Evolutionary conservation across 805 yeast species (phyloP).

Genomic region (Starmerella vitae): DNA sequence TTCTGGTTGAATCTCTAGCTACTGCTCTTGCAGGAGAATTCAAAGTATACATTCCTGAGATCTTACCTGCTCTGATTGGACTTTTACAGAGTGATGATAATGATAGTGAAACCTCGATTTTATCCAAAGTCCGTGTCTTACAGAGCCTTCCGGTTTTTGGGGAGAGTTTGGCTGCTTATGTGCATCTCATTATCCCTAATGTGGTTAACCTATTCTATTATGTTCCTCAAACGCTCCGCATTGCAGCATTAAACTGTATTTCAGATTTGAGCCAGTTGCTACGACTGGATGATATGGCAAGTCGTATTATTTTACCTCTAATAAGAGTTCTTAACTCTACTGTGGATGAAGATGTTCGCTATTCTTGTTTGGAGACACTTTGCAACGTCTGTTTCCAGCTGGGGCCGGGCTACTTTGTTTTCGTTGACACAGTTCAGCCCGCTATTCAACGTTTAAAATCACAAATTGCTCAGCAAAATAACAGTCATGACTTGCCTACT

Average conservation of each 20-base stretch:
- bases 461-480: constrained; percentile 3
- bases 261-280: constrained; percentile 68
- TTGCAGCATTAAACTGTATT: constrained; percentile 65
- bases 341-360: constrained; percentile 44
- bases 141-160: constrained; percentile 80
- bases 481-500: constrained; percentile 31
- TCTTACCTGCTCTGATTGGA: constrained; percentile 61
- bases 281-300: constrained; percentile 71
- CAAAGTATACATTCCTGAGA: constrained; percentile 64
- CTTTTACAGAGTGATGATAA: constrained; percentile 58
- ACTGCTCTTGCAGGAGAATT: constrained; percentile 85
- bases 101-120: constrained; percentile 31
- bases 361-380: constrained; percentile 62
- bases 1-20: constrained; percentile 70
- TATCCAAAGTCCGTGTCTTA: constrained; percentile 47
- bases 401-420: constrained; percentile 72
- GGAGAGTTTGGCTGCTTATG: constrained; percentile 72
- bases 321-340: constrained; percentile 46
- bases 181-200: constrained; percentile 76
- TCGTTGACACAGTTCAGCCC: constrained; percentile 33
- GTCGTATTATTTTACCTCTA: constrained; percentile 78
- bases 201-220: constrained; percentile 68
- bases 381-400: constrained; percentile 61
- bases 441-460: constrained; percentile 16
- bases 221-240: constrained; percentile 44